These are phyloP conservation scores for Oryza meyeriana DNA, from an alignment of 176 grass and related monocot species.

Conservation along the genomic window DNA sequence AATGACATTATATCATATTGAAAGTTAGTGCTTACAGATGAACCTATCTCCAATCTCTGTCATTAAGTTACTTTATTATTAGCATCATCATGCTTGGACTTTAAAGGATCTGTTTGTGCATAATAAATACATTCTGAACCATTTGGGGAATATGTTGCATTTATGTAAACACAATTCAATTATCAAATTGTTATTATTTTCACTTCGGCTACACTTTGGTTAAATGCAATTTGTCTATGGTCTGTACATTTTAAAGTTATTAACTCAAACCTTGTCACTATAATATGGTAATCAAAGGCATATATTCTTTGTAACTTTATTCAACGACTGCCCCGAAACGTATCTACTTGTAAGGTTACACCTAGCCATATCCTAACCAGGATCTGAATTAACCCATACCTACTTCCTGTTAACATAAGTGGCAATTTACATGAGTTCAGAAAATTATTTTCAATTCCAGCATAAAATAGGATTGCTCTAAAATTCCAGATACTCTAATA, in stretches of 20 bases:
- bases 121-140: not conserved
- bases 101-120: not conserved
- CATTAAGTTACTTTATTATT: not conserved
- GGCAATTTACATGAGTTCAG: constrained; percentile 9
- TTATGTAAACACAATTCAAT: not conserved
- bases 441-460: not conserved
- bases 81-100: not conserved
- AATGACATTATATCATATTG: not conserved
- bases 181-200: not conserved
- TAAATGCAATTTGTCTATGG: not conserved
- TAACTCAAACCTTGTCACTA: not conserved
- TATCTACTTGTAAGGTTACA: not conserved
- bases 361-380: not conserved
- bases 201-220: not conserved
- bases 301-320: not conserved
- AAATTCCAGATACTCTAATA: not conserved
- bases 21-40: not conserved
- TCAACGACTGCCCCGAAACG: not conserved
- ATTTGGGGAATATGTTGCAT: not conserved
- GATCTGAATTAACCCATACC: not conserved
- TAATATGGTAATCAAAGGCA: not conserved
- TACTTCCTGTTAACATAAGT: constrained; percentile 5
- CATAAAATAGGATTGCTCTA: not conserved
- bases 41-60: not conserved
- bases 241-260: not conserved